Base-by-base conservation (phyloP, 441 rosid genomes). In the Sinapis alba region DNA sequence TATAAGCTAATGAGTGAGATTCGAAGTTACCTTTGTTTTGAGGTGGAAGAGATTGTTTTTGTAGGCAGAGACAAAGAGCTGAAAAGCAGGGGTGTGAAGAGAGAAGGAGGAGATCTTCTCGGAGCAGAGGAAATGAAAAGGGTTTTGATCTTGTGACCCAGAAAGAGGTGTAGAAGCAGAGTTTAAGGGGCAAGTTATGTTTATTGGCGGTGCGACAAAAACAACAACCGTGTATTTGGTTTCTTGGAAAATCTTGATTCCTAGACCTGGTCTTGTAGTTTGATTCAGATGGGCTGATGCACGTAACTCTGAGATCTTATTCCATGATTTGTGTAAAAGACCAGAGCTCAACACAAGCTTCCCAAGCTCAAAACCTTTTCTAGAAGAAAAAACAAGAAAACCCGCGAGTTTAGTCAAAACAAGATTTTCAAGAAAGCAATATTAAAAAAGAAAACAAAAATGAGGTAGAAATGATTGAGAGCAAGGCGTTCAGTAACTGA, bases 291-390 rank as follows among this genome's bases (percentile, higher is more conserved):
- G 47, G 67, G 27, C 54, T 45, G 76, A 80, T 10, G 23, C 2
- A 11, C 73, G 58, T 58, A 81, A 58, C 65, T 78, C 27, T 18
- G 27, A 62, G 75, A 88, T 82, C 65, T 80, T 76, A 1, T 1
- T 66, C 84, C 85, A 85, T 16, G 90, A 80, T 13, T 6, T 57
- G 1, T 45, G 23, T 72, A 89, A 76, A 30, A 90, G 53, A 62
- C 71, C 86, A 5, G 95, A 85, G 79, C 75, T 80, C 69, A 84
- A 79, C 75, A 72, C 69, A 20, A 88, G 79, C 75, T 80, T 86
- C 45, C 88, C 93, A 43, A 83, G 77, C 65, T 72, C 82, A 20
- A 45, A 50, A 2, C 81, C 79, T 19, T 74, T 68, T 69, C 88
- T 87, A 6, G n/a, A n/a, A n/a, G n/a, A 5, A 74, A 6, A 51